phyloP scores from a whole-genome alignment of 108 stramenopile genomes.

The Skeletonema marinoi region DNA sequence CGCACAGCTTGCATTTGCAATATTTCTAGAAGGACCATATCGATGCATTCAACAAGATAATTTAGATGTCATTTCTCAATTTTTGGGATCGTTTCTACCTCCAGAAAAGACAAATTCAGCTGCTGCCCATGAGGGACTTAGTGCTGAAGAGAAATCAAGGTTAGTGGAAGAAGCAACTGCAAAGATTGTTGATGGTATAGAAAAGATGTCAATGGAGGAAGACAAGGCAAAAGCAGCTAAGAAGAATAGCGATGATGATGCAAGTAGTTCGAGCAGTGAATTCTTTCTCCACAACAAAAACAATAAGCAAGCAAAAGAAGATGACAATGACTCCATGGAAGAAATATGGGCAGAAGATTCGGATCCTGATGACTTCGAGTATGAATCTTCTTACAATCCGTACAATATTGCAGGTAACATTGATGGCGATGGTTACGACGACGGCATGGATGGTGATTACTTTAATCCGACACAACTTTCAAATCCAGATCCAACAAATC shows the following conservation, averaged over 20 bases:
- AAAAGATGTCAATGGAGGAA: slow-evolving; percentile 25
- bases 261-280: slow-evolving; percentile 34
- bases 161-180: slow-evolving; percentile 35
- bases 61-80: slow-evolving; percentile 15
- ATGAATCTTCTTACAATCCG: slow-evolving; percentile 22
- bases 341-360: slow-evolving; percentile 59
- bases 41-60: slow-evolving; percentile 48
- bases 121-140: background rate
- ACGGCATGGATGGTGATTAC: slow-evolving; percentile 3
- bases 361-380: slow-evolving; percentile 54
- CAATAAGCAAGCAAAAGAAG: background rate
- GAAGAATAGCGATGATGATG: slow-evolving; percentile 1
- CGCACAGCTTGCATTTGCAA: slow-evolving; percentile 43
- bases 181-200: slow-evolving; percentile 28
- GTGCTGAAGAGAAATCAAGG: slow-evolving; percentile 13
- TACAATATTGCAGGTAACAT: background rate
- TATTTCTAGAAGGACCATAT: slow-evolving; percentile 46
- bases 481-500: slow-evolving; percentile 18
- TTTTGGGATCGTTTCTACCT: slow-evolving; percentile 45
- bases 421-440: background rate
- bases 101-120: slow-evolving; percentile 6
- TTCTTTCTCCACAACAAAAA: slow-evolving; percentile 17
- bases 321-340: slow-evolving; percentile 45
- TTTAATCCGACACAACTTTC: slow-evolving; percentile 40
- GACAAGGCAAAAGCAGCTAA: background rate